Conservation (phyloP, 2,329 filamentous ascomycete genomes). For the Aspergillus flavus region DNA sequence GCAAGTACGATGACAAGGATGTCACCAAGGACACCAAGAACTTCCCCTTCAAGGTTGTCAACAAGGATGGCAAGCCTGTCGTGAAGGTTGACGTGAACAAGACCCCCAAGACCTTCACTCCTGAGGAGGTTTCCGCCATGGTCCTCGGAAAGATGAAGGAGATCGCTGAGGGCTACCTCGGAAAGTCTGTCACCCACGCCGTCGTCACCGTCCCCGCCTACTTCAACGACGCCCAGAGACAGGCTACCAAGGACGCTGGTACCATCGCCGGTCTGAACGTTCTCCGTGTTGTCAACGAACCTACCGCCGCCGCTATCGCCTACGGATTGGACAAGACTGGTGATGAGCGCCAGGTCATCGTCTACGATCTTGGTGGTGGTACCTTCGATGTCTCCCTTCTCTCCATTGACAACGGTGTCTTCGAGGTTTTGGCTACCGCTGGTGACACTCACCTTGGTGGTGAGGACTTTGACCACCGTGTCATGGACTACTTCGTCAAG, state of each 20-base stretch:
- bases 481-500: constrained; percentile 97
- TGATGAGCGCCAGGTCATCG: constrained; percentile 83
- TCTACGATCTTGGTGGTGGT: constrained; percentile 93
- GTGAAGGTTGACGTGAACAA: constrained; percentile 69
- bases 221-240: constrained; percentile 98
- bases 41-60: constrained; percentile 93
- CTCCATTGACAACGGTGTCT: constrained; percentile 87
- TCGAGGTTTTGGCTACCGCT: constrained; percentile 90
- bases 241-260: constrained; percentile 95
- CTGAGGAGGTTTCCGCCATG: constrained; percentile 69
- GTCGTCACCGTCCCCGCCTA: constrained; percentile 94
- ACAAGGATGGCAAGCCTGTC: constrained; percentile 86
- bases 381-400: constrained; percentile 94
- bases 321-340: constrained; percentile 89
- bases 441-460: constrained; percentile 97
- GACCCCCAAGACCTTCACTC: constrained; percentile 63
- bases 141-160: constrained; percentile 70
- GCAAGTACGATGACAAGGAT: constrained; percentile 80
- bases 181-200: constrained; percentile 63
- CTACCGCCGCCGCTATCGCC: constrained; percentile 91
- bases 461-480: constrained; percentile 97
- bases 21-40: constrained; percentile 95
- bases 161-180: constrained; percentile 64
- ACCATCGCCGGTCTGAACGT: constrained; percentile 91
- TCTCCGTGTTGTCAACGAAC: constrained; percentile 95